phyloP scores from a whole-genome alignment of 192 early-diverging fungal genomes.

The Umbelopsis sp. region DNA sequence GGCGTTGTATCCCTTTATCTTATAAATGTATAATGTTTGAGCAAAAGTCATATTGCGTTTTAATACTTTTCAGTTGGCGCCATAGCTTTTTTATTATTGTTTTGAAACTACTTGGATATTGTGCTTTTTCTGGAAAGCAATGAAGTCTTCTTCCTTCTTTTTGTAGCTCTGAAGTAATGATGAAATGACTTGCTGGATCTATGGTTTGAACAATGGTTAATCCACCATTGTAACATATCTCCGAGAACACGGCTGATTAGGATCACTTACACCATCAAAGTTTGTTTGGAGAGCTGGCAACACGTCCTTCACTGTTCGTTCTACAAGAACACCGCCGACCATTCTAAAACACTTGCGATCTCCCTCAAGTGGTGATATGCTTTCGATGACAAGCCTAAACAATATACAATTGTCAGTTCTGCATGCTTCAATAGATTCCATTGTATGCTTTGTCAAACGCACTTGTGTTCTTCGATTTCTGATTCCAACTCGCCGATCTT shows the following conservation, averaged over 20 bases:
- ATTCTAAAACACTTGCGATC: slow-evolving; percentile 93
- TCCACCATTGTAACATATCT: background rate
- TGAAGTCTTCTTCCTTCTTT: slow-evolving; percentile 87
- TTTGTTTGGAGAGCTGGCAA: slow-evolving; percentile 87
- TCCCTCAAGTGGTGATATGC: slow-evolving; percentile 77
- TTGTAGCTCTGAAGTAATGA: slow-evolving; percentile 81
- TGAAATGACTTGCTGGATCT: slow-evolving; percentile 80
- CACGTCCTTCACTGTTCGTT: slow-evolving; percentile 91
- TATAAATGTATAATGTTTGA: background rate
- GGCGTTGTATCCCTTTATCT: background rate
- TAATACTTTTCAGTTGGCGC: background rate
- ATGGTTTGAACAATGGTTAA: background rate
- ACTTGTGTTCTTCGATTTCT: slow-evolving; percentile 94
- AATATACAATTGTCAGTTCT: background rate
- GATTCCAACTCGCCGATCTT: slow-evolving; percentile 95
- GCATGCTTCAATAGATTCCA: background rate
- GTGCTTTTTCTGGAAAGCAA: slow-evolving; percentile 88
- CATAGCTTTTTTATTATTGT: slow-evolving; percentile 25
- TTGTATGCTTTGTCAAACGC: slow-evolving; percentile 11
- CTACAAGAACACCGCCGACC: slow-evolving; percentile 91
- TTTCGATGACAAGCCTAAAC: slow-evolving; percentile 86
- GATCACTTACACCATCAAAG: slow-evolving; percentile 71
- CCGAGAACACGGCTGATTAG: background rate
- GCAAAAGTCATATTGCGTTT: background rate
- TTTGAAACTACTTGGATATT: slow-evolving; percentile 70